Percentiles rank a stretch among this genome's conserved stretches.
Evolutionary conservation across 1,284 basidiomycete genomes (phyloP).

Genomic region (Cronartium quercuum): DNA sequence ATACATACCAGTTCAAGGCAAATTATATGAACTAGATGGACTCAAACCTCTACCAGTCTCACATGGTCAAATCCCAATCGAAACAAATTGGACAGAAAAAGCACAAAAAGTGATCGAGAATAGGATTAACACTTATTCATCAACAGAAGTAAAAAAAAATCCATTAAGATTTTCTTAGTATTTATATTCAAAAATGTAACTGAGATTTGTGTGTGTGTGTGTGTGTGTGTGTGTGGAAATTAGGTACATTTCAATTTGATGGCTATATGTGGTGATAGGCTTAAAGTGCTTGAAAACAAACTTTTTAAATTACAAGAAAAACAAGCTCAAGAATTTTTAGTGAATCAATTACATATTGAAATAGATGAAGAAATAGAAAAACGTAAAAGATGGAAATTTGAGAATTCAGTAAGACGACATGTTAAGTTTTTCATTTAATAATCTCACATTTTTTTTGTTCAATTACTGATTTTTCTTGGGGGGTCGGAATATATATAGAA

Average conservation of each 20-base stretch:
- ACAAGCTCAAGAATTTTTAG: slow-evolving; percentile 56
- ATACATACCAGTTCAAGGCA: slow-evolving; percentile 73
- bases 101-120: slow-evolving; percentile 78
- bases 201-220: slow-evolving; percentile 53
- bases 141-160: slow-evolving; percentile 62
- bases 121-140: slow-evolving; percentile 78
- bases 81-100: slow-evolving; percentile 71
- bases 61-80: slow-evolving; percentile 58
- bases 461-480: slow-evolving; percentile 58
- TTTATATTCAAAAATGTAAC: slow-evolving; percentile 23
- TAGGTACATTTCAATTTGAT: slow-evolving; percentile 78
- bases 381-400: slow-evolving; percentile 63
- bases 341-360: slow-evolving; percentile 52
- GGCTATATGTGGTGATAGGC: slow-evolving; percentile 54
- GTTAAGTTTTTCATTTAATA: slow-evolving; percentile 53
- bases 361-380: slow-evolving; percentile 71
- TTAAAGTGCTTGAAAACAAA: slow-evolving; percentile 25
- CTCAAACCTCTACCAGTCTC: slow-evolving; percentile 69
- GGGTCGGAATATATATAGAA: slow-evolving; percentile 74
- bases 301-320: slow-evolving; percentile 48
- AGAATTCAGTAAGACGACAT: slow-evolving; percentile 19
- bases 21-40: slow-evolving; percentile 84
- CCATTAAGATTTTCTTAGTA: slow-evolving; percentile 1
- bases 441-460: slow-evolving; percentile 15
- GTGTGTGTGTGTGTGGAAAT: slow-evolving; percentile 42